Conservation (phyloP, 306 rosid species). For the Canavalia gladiata region DNA sequence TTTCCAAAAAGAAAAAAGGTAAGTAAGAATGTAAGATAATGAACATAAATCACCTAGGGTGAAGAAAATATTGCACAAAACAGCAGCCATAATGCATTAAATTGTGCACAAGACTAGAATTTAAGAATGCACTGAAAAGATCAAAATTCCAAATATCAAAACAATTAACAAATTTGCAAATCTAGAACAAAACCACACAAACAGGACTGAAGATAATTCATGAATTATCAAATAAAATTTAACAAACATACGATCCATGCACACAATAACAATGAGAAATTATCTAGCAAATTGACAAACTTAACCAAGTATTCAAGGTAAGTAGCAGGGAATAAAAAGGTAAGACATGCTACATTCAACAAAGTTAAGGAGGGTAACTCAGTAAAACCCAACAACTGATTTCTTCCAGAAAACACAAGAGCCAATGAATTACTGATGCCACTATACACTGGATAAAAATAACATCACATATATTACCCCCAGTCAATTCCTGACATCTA, state of each 20-base stretch:
- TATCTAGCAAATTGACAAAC: background rate
- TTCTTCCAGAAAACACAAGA: conserved; percentile 3
- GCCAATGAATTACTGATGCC: background rate
- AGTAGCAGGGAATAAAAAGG: background rate
- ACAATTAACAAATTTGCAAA: background rate
- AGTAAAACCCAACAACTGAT: conserved; percentile 19
- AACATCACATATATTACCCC: conserved; percentile 17
- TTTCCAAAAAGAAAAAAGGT: background rate
- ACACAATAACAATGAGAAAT: conserved; percentile 24
- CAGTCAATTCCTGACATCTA: background rate
- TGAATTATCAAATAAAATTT: conserved; percentile 33
- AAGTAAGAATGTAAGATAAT: conserved; percentile 36
- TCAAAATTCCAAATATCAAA: conserved; percentile 22
- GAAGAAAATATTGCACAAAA: conserved; percentile 24
- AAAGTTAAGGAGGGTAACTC: background rate
- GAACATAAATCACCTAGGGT: conserved; percentile 15
- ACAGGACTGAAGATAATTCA: conserved; percentile 15
- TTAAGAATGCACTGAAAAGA: conserved; percentile 32
- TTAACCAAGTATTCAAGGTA: background rate
- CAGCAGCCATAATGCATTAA: conserved; percentile 29
- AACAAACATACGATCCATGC: conserved; percentile 2
- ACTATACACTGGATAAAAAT: background rate
- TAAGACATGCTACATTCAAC: background rate
- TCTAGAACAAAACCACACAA: conserved; percentile 21
- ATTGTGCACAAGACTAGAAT: background rate